Percentiles rank a stretch among this genome's conserved stretches.
Evolutionary conservation across 805 yeast genomes (phyloP).

Genomic region (Ogataea siamensis): DNA sequence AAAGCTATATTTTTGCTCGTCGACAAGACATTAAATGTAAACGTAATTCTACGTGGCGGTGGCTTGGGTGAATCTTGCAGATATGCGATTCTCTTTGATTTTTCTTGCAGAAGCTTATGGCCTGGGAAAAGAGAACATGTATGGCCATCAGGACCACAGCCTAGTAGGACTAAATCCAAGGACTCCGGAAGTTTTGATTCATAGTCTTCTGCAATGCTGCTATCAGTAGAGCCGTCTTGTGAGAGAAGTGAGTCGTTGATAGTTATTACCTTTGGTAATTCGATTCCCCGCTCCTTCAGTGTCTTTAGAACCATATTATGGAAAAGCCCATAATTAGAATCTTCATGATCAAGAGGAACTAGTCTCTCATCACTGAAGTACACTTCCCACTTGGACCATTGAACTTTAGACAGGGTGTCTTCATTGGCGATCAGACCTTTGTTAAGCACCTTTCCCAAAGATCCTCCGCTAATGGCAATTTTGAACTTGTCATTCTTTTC

Average conservation of each 20-base stretch:
- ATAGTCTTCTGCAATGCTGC: slow-evolving; percentile 63
- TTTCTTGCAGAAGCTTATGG: slow-evolving; percentile 62
- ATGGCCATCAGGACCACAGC: slow-evolving; percentile 97
- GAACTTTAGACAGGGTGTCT: slow-evolving; percentile 41
- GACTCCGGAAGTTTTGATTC: slow-evolving; percentile 52
- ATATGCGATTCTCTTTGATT: slow-evolving; percentile 51
- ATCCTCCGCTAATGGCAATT: slow-evolving; percentile 89
- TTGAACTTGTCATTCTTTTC: slow-evolving; percentile 46
- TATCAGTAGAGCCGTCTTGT: slow-evolving; percentile 49
- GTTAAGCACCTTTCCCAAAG: slow-evolving; percentile 71
- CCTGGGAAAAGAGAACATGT: slow-evolving; percentile 92
- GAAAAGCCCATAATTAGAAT: slow-evolving; percentile 84
- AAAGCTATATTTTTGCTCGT: slow-evolving; percentile 59
- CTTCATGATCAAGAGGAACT: slow-evolving; percentile 77
- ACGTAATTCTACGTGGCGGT: slow-evolving; percentile 87
- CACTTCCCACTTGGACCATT: slow-evolving; percentile 77
- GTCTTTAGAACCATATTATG: slow-evolving; percentile 57
- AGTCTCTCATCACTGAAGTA: slow-evolving; percentile 90
- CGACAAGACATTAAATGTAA: slow-evolving; percentile 75
- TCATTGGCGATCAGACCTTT: slow-evolving; percentile 63
- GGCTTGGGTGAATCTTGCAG: slow-evolving; percentile 89
- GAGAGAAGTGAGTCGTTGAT: slow-evolving; percentile 62
- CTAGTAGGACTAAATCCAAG: slow-evolving; percentile 71
- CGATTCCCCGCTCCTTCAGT: slow-evolving; percentile 40
- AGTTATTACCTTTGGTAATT: slow-evolving; percentile 59